Evolutionary conservation across 768 basidiomycete genomes (phyloP).

Genomic region (Xerocomellus chrysenteron): DNA sequence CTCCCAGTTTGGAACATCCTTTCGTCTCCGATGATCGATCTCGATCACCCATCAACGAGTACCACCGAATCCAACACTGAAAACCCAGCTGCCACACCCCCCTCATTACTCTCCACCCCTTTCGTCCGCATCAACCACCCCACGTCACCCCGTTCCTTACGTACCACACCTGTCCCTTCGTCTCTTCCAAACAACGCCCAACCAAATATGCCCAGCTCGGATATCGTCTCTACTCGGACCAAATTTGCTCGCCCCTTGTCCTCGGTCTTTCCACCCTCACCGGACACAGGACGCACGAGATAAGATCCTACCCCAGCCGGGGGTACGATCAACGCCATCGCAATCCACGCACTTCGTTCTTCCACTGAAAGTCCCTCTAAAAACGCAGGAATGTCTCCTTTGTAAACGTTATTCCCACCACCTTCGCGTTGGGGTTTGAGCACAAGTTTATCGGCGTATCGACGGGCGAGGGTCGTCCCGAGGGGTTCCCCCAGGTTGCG

Average conservation of each 20-base stretch:
- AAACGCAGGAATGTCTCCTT: conserved; percentile 74
- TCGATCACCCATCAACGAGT: conserved; percentile 40
- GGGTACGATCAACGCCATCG: conserved; percentile 89
- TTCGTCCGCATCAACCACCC: conserved; percentile 92
- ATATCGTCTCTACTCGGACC: conserved; percentile 69
- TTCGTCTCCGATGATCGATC: not conserved
- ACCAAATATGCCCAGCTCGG: conserved; percentile 92
- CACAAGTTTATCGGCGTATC: conserved; percentile 57
- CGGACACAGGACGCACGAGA: conserved; percentile 67
- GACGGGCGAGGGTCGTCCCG: conserved; percentile 23
- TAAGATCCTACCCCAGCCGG: conserved; percentile 68
- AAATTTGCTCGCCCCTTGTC: conserved; percentile 18
- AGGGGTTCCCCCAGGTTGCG: conserved; percentile 11
- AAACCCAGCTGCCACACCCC: conserved; percentile 49
- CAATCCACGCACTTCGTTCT: conserved; percentile 87
- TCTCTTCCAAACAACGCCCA: conserved; percentile 72
- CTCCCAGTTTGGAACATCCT: too few species aligned
- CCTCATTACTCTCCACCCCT: conserved; percentile 83
- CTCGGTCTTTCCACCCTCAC: not conserved
- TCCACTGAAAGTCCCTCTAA: conserved; percentile 56
- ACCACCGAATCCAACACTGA: conserved; percentile 72
- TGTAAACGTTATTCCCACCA: conserved; percentile 96
- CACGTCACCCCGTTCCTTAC: conserved; percentile 57
- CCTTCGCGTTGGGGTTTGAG: conserved; percentile 98
- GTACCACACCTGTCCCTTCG: conserved; percentile 30